A percentile compares a stretch with the other conserved stretches of the same genome.
Conservation (phyloP, 345 rosid species). For the Aquilaria sinensis region DNA sequence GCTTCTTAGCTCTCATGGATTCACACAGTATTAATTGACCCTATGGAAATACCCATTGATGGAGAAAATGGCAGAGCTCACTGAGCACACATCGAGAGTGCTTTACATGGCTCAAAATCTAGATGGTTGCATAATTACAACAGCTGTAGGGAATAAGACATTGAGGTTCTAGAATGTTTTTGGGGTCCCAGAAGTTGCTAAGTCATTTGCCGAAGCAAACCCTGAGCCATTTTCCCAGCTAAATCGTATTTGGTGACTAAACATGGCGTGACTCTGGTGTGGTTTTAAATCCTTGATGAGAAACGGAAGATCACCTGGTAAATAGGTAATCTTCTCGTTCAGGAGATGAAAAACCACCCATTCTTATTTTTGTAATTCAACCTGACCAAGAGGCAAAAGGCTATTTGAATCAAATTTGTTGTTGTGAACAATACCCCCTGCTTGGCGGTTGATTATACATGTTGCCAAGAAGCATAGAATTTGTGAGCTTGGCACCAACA, state of each 20-base stretch:
- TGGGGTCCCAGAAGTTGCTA: slow-evolving; percentile 46
- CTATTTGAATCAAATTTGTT: no score
- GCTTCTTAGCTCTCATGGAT: slow-evolving; percentile 49
- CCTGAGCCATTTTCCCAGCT: slow-evolving; percentile 42
- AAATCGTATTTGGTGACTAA: slow-evolving; percentile 37
- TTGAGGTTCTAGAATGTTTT: slow-evolving; percentile 61
- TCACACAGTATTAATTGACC: slow-evolving; percentile 36
- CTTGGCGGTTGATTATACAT: no score
- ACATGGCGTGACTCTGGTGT: no score
- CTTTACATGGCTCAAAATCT: slow-evolving; percentile 57
- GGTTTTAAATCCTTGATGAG: no score
- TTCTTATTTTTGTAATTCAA: no score
- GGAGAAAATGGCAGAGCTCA: slow-evolving; percentile 43
- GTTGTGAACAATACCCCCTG: no score
- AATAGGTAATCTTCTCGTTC: no score
- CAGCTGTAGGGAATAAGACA: slow-evolving; percentile 61
- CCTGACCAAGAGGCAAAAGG: no score
- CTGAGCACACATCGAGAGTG: slow-evolving; percentile 42
- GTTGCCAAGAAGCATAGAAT: no score
- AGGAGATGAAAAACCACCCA: no score
- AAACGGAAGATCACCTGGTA: no score
- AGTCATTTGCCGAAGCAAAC: slow-evolving; percentile 33
- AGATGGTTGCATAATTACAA: slow-evolving; percentile 58
- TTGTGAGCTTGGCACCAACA: no score
- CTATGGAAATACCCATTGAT: slow-evolving; percentile 50